Evolutionary conservation across 2,329 filamentous ascomycete species (phyloP).

Genomic region (Polytolypa hystricis): DNA sequence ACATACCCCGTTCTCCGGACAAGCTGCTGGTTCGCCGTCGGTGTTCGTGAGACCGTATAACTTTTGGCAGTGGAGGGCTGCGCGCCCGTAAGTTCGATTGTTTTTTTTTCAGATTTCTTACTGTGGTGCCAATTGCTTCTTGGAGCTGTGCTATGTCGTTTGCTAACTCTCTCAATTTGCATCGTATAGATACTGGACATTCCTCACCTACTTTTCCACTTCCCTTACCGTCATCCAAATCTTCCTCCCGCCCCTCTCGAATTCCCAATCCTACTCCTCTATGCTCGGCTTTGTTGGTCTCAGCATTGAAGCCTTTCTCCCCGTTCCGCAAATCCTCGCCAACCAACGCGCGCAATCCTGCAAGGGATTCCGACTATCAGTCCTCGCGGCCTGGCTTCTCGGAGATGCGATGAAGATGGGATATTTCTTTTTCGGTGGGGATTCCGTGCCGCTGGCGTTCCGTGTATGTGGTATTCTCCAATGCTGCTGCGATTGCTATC

Average conservation of each 20-base stretch:
- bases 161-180: no score
- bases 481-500: constrained; percentile 36
- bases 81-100: constrained; percentile 36
- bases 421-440: constrained; percentile 36
- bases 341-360: constrained; percentile 39
- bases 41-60: constrained; percentile 41
- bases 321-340: constrained; percentile 37
- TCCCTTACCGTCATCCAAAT: constrained; percentile 42
- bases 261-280: constrained; percentile 32
- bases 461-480: constrained; percentile 40
- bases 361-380: constrained; percentile 39
- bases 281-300: constrained; percentile 36
- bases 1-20: constrained; percentile 30
- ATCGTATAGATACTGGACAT: constrained; percentile 45
- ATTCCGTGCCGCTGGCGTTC: constrained; percentile 38
- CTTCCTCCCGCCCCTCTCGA: constrained; percentile 38
- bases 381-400: constrained; percentile 37
- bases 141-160: no score
- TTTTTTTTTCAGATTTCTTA: neutral
- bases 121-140: neutral
- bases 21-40: constrained; percentile 14
- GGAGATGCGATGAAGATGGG: constrained; percentile 42
- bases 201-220: constrained; percentile 43
- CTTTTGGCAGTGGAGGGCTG: constrained; percentile 53
- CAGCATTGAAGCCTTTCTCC: constrained; percentile 37